Percentiles rank a stretch among this genome's conserved stretches.
Evolutionary conservation across 2,329 filamentous ascomycete species (phyloP).

Genomic region (Teratosphaeria destructans): DNA sequence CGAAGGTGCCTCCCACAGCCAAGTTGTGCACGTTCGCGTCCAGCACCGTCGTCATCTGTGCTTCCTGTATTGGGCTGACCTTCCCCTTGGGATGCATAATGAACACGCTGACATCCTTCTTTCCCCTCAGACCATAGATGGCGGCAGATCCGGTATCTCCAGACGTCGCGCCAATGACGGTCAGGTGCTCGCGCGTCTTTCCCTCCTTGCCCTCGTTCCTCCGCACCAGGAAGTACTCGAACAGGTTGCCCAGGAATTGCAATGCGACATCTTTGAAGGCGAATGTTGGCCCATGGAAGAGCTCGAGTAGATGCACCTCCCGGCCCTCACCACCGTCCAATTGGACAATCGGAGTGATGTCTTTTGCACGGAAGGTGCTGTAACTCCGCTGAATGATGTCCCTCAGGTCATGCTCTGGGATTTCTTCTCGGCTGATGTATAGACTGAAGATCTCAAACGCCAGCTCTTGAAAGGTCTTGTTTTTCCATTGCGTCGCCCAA

Average conservation of each 20-base stretch:
- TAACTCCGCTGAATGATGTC: conserved; percentile 78
- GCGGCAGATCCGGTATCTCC: conserved; percentile 89
- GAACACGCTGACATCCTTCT: conserved; percentile 94
- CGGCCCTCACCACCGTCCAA: conserved; percentile 49
- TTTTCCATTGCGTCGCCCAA: conserved; percentile 62
- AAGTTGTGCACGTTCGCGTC: conserved; percentile 91
- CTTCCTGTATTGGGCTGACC: conserved; percentile 84
- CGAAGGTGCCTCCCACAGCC: conserved; percentile 80
- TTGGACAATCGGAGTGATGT: conserved; percentile 71
- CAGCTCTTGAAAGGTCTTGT: conserved; percentile 69
- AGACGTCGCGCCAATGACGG: conserved; percentile 76
- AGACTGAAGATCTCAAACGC: conserved; percentile 77
- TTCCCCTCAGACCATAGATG: conserved; percentile 87
- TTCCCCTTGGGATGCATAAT: conserved; percentile 89
- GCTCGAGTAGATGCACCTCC: conserved; percentile 76
- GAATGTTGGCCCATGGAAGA: conserved; percentile 93
- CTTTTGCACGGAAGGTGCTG: conserved; percentile 70
- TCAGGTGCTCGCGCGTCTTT: conserved; percentile 64
- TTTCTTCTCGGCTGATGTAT: conserved; percentile 76
- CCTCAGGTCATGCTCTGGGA: conserved; percentile 68
- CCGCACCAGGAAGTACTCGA: conserved; percentile 73
- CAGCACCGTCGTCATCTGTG: conserved; percentile 90
- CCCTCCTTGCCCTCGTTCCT: conserved; percentile 61
- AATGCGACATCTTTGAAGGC: conserved; percentile 93
- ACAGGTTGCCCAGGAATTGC: conserved; percentile 92